Conservation (phyloP, 2,329 filamentous ascomycete species). For the Paraconiothyrium sp. region DNA sequence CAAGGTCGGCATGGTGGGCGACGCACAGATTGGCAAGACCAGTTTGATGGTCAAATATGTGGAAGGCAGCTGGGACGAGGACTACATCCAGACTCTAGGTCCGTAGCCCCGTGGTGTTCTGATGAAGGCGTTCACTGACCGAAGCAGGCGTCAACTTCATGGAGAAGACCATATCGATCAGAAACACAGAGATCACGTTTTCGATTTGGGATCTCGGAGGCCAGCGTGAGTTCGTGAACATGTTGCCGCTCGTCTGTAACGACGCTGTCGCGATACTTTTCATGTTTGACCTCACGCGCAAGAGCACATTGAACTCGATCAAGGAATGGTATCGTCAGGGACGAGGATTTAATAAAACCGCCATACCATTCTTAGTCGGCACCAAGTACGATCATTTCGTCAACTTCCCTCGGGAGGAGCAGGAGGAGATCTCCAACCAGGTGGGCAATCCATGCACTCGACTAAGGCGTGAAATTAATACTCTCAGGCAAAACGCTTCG, state of each 20-base stretch:
- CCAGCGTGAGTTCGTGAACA: constrained; percentile 99
- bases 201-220: constrained; percentile 99
- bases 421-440: constrained; percentile 98
- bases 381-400: constrained; percentile 99
- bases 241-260: constrained; percentile 99
- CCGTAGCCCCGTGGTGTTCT: constrained; percentile 32
- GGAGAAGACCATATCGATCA: constrained; percentile 99
- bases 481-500: constrained; percentile 85
- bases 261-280: constrained; percentile 98
- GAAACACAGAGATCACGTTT: constrained; percentile 99
- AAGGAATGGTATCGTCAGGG: constrained; percentile 99
- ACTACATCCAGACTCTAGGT: constrained; percentile 98
- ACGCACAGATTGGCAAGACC: constrained; percentile 99
- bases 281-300: constrained; percentile 98
- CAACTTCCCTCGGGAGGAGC: constrained; percentile 96
- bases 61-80: constrained; percentile 98
- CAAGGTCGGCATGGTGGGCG: constrained; percentile 99
- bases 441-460: constrained; percentile 57
- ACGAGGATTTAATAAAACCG: constrained; percentile 98
- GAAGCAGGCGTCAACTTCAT: constrained; percentile 93
- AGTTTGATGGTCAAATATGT: constrained; percentile 99
- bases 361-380: constrained; percentile 96
- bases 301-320: constrained; percentile 98
- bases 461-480: constrained; percentile 28
- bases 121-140: constrained; percentile 25